These are phyloP conservation scores for Dictyostelium firmibasis DNA, from an alignment of 78 protist genomes.

Conservation along the genomic window DNA sequence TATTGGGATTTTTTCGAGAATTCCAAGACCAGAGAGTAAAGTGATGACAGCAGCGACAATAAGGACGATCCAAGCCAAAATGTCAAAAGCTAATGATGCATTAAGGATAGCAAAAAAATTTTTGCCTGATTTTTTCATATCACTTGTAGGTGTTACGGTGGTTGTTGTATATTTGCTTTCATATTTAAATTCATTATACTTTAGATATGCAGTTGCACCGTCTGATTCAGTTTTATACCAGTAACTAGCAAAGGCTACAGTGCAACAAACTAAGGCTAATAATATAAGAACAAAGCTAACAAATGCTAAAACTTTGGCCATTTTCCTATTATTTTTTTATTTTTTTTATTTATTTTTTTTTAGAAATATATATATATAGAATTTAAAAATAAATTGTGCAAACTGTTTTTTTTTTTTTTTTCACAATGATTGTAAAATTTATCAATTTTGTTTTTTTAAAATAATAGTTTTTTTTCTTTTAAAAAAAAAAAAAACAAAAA, in stretches of 20 bases:
- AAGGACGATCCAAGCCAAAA: background rate
- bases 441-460: no score
- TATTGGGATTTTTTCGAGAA: background rate
- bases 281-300: background rate
- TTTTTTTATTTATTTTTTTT: background rate
- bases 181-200: background rate
- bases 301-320: background rate
- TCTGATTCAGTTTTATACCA: background rate
- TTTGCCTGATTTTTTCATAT: background rate
- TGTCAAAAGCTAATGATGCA: conserved; percentile 7
- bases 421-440: no score
- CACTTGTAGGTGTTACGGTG: no score
- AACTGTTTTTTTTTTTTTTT: no score
- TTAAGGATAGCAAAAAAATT: background rate
- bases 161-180: no score
- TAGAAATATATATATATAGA: background rate
- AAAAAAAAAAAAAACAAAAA: no score
- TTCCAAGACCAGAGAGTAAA: background rate
- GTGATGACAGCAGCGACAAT: background rate
- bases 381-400: no score
- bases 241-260: background rate
- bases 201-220: background rate
- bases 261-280: background rate
- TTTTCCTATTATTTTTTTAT: no score
- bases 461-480: no score